Base-by-base conservation (phyloP, 352 stramenopile species). In the Pythium coloratum region DNA sequence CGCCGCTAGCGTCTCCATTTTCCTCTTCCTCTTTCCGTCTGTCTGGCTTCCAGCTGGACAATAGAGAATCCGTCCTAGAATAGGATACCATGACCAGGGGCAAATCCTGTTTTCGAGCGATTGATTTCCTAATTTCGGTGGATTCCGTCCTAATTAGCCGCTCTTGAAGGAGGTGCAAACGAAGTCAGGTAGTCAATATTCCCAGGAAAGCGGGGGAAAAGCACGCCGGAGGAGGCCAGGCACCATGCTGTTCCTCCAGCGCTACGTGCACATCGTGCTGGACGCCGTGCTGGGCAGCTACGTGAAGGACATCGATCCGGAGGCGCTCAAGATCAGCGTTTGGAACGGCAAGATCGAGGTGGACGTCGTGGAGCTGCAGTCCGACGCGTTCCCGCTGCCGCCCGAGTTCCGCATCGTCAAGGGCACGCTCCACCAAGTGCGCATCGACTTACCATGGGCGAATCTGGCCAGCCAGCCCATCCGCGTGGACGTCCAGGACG, bases 331-430 rank as follows among this genome's bases (percentile, higher is more conserved):
- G 74, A 92, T 95, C 76, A 91, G 81, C 70, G 80, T 95, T 12
- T 95, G 86, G 86, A 92, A 89, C 61, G 86, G 86, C 50, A 85
- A 92, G 77, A 89, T 95, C 66, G 82, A 93, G 75, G 76, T 95
- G 47, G 84, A 92, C 49, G 76, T 85, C 10, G 80, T 95, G 36
- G 86, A 95, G 79, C 72, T 92, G 32, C 81, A 88, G 68, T 84
- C 85, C 2, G 84, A 91, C 38, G 84, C 76, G 8, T 88, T 93
- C 56, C 74, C 80, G 42, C 70, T 95, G 63, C 75, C 86, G n/a
- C 76, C 76, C 32, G 82, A 90, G 67, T 63, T 92, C 34, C 78
- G 73, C 18, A 73, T 94, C 42, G 82, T 90, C 60, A 92, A 92
- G 62, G 83, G 82, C 49, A 92, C 82, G 58, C 73, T 95, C 60